phyloP scores from a whole-genome alignment of 2,329 filamentous ascomycete species.

The Penicillium sp. region DNA sequence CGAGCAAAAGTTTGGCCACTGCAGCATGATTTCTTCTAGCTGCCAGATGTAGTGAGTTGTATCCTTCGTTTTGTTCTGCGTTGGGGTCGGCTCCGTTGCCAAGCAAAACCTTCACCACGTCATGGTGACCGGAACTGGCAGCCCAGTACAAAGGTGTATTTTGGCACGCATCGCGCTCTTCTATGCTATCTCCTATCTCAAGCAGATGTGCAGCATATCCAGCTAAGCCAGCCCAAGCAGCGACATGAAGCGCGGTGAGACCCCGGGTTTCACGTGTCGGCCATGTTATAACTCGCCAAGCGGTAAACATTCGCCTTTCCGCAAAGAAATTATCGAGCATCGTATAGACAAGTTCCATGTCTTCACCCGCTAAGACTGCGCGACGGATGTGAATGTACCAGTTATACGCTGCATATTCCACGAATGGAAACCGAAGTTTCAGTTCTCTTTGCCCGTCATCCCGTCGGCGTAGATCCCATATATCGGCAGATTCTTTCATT shows the following conservation, averaged over 20 bases:
- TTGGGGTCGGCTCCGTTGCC: slow-evolving; percentile 13
- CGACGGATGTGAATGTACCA: slow-evolving; percentile 13
- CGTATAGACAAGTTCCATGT: slow-evolving; percentile 1
- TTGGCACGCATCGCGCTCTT: neutral
- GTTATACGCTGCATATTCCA: slow-evolving; percentile 16
- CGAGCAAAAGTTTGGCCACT: slow-evolving; percentile 17
- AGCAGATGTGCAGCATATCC: slow-evolving; percentile 8
- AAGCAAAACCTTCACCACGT: slow-evolving; percentile 14
- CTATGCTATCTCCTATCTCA: neutral
- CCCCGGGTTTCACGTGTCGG: neutral
- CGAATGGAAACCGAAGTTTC: slow-evolving; percentile 10
- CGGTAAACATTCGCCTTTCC: neutral
- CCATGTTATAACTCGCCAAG: slow-evolving; percentile 6
- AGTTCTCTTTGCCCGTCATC: neutral
- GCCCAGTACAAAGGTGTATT: slow-evolving; percentile 3
- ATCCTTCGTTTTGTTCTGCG: slow-evolving; percentile 8
- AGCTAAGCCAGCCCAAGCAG: slow-evolving; percentile 9
- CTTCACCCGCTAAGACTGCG: neutral
- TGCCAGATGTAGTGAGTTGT: slow-evolving; percentile 20
- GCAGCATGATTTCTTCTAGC: slow-evolving; percentile 12
- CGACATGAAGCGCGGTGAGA: slow-evolving; percentile 12
- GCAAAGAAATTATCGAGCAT: slow-evolving; percentile 6
- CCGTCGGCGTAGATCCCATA: too few species aligned
- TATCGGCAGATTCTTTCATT: neutral
- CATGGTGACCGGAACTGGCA: slow-evolving; percentile 11